Percentiles rank a stretch among this genome's conserved stretches.
These are phyloP conservation scores for Letharia lupina DNA, from an alignment of 495 filamentous ascomycete genomes.

Conservation along the genomic window DNA sequence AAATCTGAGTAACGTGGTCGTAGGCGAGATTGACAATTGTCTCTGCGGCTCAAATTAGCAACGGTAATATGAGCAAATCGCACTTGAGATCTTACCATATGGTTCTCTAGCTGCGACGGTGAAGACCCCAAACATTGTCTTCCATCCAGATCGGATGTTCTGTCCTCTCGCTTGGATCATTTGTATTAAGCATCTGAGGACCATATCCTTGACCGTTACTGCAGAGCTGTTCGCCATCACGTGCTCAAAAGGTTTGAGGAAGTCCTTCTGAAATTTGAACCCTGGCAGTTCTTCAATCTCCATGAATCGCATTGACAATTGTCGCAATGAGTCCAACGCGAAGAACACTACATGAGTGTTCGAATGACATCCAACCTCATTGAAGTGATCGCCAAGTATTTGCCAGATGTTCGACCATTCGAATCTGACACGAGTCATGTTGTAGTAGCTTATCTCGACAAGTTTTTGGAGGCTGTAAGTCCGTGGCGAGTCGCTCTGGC, in stretches of 20 bases:
- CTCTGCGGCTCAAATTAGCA: slow-evolving; percentile 46
- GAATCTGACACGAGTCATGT: slow-evolving; percentile 96
- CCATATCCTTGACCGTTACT: slow-evolving; percentile 94
- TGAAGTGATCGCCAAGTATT: slow-evolving; percentile 94
- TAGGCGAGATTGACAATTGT: slow-evolving; percentile 93
- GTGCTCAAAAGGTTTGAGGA: slow-evolving; percentile 95
- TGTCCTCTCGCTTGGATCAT: slow-evolving; percentile 96
- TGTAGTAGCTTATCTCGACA: slow-evolving; percentile 98
- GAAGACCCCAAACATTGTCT: slow-evolving; percentile 99
- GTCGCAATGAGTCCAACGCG: slow-evolving; percentile 85
- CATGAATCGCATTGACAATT: slow-evolving; percentile 97
- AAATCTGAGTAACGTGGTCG: slow-evolving; percentile 95
- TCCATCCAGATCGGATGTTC: slow-evolving; percentile 95
- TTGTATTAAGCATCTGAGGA: slow-evolving; percentile 90
- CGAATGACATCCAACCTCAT: slow-evolving; percentile 87
- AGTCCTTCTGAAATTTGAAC: slow-evolving; percentile 99
- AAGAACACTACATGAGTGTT: slow-evolving; percentile 97
- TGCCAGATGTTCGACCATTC: slow-evolving; percentile 98
- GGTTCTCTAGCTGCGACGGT: slow-evolving; percentile 89
- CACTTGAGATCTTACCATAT: slow-evolving; percentile 46
- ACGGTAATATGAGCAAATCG: background rate
- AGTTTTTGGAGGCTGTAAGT: slow-evolving; percentile 97
- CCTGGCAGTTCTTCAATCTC: slow-evolving; percentile 95
- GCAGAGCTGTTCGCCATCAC: slow-evolving; percentile 88
- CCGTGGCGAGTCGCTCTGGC: slow-evolving; percentile 85